Conservation (phyloP, 331 rosid species). For the Malus hybrid region DNA sequence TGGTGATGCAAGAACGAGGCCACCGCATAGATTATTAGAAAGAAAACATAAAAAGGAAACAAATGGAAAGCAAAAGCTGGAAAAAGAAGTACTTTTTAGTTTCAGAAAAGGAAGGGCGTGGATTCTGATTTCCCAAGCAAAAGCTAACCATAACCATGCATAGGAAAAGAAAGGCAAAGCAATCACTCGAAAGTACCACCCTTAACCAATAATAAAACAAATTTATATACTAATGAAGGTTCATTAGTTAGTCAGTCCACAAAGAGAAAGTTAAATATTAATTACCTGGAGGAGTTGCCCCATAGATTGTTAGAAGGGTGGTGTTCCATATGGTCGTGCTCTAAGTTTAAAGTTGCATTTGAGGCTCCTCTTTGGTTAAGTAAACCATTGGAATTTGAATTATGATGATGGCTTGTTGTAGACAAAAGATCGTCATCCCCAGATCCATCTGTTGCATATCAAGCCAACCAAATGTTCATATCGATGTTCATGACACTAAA, state of each 20-base stretch:
- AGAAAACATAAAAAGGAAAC: slow-evolving; percentile 24
- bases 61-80: slow-evolving; percentile 45
- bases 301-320: slow-evolving; percentile 38
- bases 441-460: slow-evolving; percentile 49
- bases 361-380: slow-evolving; percentile 32
- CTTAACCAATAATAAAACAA: background rate
- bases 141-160: slow-evolving; percentile 3
- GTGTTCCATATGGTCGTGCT: slow-evolving; percentile 27
- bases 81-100: slow-evolving; percentile 34
- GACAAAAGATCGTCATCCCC: slow-evolving; percentile 69
- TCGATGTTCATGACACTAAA: too few species aligned
- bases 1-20: slow-evolving; percentile 2
- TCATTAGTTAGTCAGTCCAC: too few species aligned
- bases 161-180: background rate
- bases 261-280: too few species aligned
- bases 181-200: background rate
- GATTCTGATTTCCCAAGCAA: slow-evolving; percentile 16
- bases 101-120: slow-evolving; percentile 28
- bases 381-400: slow-evolving; percentile 22
- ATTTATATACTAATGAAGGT: background rate
- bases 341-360: slow-evolving; percentile 33
- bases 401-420: slow-evolving; percentile 15
- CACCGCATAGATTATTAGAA: slow-evolving; percentile 25
- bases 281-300: slow-evolving; percentile 74
- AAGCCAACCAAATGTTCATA: background rate